Conservation (phyloP, 371 early-diverging fungal species). For the Conidiobolus incongruus region DNA sequence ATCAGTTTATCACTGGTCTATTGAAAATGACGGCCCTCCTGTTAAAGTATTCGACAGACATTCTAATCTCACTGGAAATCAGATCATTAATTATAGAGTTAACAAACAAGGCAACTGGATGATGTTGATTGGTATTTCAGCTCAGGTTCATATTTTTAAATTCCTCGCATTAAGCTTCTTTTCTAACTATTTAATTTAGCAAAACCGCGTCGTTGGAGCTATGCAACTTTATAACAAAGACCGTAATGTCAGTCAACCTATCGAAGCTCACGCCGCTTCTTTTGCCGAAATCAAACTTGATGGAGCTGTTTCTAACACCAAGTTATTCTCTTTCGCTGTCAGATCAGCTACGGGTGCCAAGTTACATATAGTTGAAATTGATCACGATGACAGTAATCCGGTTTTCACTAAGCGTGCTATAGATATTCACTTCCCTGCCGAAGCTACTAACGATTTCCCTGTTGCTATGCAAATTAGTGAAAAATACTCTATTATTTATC, state of each 20-base stretch:
- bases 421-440: slow-evolving; percentile 91
- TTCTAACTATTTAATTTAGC: slow-evolving; percentile 12
- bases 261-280: slow-evolving; percentile 92
- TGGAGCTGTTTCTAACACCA: slow-evolving; percentile 46
- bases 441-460: slow-evolving; percentile 85
- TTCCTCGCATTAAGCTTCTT: neutral
- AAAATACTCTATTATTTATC: slow-evolving; percentile 74
- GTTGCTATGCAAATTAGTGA: slow-evolving; percentile 88
- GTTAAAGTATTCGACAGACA: slow-evolving; percentile 86
- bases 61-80: slow-evolving; percentile 49
- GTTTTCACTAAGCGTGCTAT: slow-evolving; percentile 73
- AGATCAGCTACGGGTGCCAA: slow-evolving; percentile 57
- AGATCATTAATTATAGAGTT: slow-evolving; percentile 87
- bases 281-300: slow-evolving; percentile 80
- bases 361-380: slow-evolving; percentile 92
- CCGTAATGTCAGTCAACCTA: slow-evolving; percentile 76
- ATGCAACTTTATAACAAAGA: slow-evolving; percentile 92
- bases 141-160: slow-evolving; percentile 21
- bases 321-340: slow-evolving; percentile 83
- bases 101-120: slow-evolving; percentile 85
- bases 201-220: slow-evolving; percentile 75
- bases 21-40: slow-evolving; percentile 74
- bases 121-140: slow-evolving; percentile 81
- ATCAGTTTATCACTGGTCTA: slow-evolving; percentile 89
- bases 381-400: slow-evolving; percentile 81